These are phyloP conservation scores for Linderniella brevidens DNA, from an alignment of 257 asterid species.

Conservation along the genomic window DNA sequence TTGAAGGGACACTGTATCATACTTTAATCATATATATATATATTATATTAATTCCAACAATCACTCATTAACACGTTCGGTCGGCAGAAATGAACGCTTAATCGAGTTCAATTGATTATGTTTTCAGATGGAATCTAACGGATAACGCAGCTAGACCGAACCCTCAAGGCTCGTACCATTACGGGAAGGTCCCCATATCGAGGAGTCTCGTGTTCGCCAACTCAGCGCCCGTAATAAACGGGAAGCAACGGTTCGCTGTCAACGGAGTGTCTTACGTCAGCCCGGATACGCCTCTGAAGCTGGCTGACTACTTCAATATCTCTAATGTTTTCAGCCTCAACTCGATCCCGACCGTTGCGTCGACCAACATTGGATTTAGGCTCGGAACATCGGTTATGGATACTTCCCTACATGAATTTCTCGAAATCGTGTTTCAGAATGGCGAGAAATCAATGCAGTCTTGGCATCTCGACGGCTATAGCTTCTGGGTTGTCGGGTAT, in stretches of 20 bases:
- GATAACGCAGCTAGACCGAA: slow-evolving; percentile 97
- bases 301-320: slow-evolving; percentile 79
- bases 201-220: slow-evolving; percentile 56
- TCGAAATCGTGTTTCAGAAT: slow-evolving; percentile 71
- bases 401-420: slow-evolving; percentile 57
- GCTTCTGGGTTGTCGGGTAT: slow-evolving; percentile 94
- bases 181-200: slow-evolving; percentile 42
- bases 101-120: too few species aligned
- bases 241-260: slow-evolving; percentile 71
- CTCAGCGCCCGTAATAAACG: slow-evolving; percentile 52
- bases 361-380: slow-evolving; percentile 22
- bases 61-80: too few species aligned
- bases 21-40: too few species aligned
- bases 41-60: too few species aligned
- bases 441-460: slow-evolving; percentile 47
- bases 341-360: slow-evolving; percentile 44
- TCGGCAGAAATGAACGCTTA: too few species aligned
- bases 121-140: slow-evolving; percentile 79
- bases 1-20: too few species aligned
- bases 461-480: slow-evolving; percentile 94
- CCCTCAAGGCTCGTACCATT: slow-evolving; percentile 93
- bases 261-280: slow-evolving; percentile 58
- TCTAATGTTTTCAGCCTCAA: slow-evolving; percentile 59
- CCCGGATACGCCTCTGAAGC: slow-evolving; percentile 79
- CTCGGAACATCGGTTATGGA: slow-evolving; percentile 49